These are phyloP conservation scores for Penicillium olsonii DNA, from an alignment of 2,329 filamentous ascomycete species.

Conservation along the genomic window DNA sequence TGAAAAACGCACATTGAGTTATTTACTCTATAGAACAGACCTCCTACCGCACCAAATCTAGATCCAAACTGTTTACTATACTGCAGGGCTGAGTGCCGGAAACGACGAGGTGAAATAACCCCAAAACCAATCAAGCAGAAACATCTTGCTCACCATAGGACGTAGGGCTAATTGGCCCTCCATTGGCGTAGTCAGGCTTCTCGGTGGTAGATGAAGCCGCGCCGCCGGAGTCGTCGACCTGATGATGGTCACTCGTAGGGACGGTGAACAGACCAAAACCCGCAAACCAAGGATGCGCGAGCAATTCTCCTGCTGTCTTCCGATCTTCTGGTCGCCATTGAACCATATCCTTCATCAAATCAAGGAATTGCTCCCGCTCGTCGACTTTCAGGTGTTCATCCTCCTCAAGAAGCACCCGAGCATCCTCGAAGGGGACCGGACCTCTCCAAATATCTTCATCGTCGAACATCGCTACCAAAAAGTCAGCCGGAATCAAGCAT, in stretches of 20 bases:
- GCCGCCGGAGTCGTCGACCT: too few species aligned
- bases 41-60: not conserved
- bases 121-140: too few species aligned
- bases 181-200: too few species aligned
- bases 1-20: not conserved
- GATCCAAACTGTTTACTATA: not conserved
- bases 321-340: not conserved
- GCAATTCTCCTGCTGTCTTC: not conserved
- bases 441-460: not conserved
- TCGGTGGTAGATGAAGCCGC: too few species aligned
- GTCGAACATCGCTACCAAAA: not conserved
- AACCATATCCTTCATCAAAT: not conserved
- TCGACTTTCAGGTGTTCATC: not conserved
- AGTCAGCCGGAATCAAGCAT: not conserved
- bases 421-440: not conserved
- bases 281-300: not conserved
- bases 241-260: too few species aligned
- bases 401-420: not conserved
- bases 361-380: not conserved
- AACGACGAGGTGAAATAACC: too few species aligned
- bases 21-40: not conserved
- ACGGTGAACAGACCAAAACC: not conserved
- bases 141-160: too few species aligned
- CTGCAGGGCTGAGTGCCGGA: too few species aligned
- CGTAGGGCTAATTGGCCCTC: too few species aligned